Evolutionary conservation across 805 yeast genomes (phyloP), one percentile per base, ranked within the genome.

Genomic region (Candida mattraensis): DNA sequence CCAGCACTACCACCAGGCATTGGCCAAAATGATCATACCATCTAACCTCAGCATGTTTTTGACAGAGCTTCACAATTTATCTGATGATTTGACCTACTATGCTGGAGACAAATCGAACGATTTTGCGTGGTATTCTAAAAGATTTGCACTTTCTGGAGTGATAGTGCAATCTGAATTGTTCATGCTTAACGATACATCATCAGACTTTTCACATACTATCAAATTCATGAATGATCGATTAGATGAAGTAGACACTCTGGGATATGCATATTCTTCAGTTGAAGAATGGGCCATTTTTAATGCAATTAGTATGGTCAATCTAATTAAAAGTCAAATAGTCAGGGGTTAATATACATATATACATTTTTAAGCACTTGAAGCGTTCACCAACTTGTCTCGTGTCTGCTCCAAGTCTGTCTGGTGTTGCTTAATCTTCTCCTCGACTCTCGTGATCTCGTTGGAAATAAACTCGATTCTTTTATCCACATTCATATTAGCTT

Each of bases 121-220:
- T 58, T 80, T 84, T 56, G 83, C 87, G 3, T 91, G 99, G 99
- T 91, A 91, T 60, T 68, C 94, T n/a, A 85, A 88, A 54, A 69
- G 99, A 46, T 64, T 83, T 11, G 73, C 84, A 7, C 56, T 91
- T 11, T 73, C 85, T 16, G 69, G 83, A 2, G 72, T 83, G 2
- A 87, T 85, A 58, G 83, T 84, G 3, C 75, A 82, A 24, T 65
- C 83, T 24, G 97, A 91, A 58, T 63, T 87, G 43, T 87, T 76
- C 64, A 83, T 83, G 93, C 66, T 86, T 28, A 81, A 74, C 48
- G 97, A 91, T 58, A 67, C 66, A 15, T 79, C 91, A 14, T 51
- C 55, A 2, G 72, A 63, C 19, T 83, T 66, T 50, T 38, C 47
- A 10, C 74, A 74, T 30, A 89, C 98, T 1, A 56, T 71, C 50